Base-by-base conservation (phyloP, 2,329 filamentous ascomycete species). In the Aspergillus quadrilineatus region DNA sequence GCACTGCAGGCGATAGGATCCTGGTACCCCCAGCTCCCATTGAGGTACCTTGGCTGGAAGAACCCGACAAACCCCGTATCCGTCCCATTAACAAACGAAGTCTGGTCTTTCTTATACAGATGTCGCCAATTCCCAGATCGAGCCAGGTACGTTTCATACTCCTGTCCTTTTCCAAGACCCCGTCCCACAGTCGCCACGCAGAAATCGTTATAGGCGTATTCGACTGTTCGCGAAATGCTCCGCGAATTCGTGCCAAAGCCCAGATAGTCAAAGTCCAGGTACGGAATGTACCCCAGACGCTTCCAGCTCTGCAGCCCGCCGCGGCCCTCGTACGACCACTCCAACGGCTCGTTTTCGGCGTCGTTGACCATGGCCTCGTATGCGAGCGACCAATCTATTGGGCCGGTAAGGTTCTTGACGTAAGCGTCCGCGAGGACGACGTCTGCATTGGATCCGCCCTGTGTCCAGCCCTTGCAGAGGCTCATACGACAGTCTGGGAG, bases 191-290 rank as follows among this genome's bases (percentile, higher is more conserved):
- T 78, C 0, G 84, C 75, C 50, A 89, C 84, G 55, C 81, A 83
- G 66, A 84, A 91, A 72, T 91, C 88, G 62, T 91, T 85, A 71
- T 91, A 91, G 4, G 86, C 83, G 67, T 91, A 91, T 68, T 91
- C 89, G 1, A 91, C 79, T 0, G 88, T 91, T 12, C 89, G 81
- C 1, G 85, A 89, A 43, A 91, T 82, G 58, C 82, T 87, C 7
- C 89, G 80, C 0, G 88, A 90, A 73, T 89, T 82, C 0, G 86
- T 85, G 0, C 88, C 88, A 29, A 86, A 85, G 1, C 86, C 86
- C 30, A 80, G 22, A 17, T 55, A 55, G 28, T 55, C 53, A 28
- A 55, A 55, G 30, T 55, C 53, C 15, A 55, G 74, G 1, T 79
- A 77, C 68, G 89, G 88, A 28, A 92, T 87, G 66, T 90, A 92